phyloP scores from a whole-genome alignment of 1,139 yeast species.

The Keqinozyma sinolaborantium region DNA sequence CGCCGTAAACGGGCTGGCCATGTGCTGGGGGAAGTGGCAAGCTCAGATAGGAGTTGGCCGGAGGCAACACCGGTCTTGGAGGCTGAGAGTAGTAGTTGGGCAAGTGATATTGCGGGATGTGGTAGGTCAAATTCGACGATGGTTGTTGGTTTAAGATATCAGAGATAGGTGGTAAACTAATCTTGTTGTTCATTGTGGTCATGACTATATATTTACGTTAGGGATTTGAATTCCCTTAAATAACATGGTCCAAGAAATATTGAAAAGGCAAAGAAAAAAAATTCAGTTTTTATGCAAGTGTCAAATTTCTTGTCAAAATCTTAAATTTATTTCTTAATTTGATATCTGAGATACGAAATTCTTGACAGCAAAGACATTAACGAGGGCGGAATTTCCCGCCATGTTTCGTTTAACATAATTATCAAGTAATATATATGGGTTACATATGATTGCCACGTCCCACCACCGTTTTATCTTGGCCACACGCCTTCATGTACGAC shows the following conservation, averaged over 20 bases:
- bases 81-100: conserved; percentile 1
- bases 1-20: background rate
- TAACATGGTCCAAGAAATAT: conserved; percentile 1
- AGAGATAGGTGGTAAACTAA: conserved; percentile 36
- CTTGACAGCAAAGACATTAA: too few species aligned
- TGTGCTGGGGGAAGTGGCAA: background rate
- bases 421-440: too few species aligned
- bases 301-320: conserved; percentile 10
- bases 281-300: conserved; percentile 2
- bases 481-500: too few species aligned
- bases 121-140: conserved; percentile 1
- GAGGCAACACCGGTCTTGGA: background rate
- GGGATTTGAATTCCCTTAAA: background rate
- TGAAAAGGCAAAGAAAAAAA: background rate
- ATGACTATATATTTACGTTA: conserved; percentile 1
- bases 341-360: background rate
- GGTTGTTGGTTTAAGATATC: conserved; percentile 21
- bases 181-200: conserved; percentile 14
- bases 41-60: background rate
- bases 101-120: conserved; percentile 1
- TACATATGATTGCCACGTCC: too few species aligned
- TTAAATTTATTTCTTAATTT: background rate
- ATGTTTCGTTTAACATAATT: too few species aligned
- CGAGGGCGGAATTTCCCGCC: too few species aligned
- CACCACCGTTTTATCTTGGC: too few species aligned